A percentile compares a stretch with the other conserved stretches of the same genome.
Conservation (phyloP, 768 basidiomycete species). For the Artomyces pyxidatus region DNA sequence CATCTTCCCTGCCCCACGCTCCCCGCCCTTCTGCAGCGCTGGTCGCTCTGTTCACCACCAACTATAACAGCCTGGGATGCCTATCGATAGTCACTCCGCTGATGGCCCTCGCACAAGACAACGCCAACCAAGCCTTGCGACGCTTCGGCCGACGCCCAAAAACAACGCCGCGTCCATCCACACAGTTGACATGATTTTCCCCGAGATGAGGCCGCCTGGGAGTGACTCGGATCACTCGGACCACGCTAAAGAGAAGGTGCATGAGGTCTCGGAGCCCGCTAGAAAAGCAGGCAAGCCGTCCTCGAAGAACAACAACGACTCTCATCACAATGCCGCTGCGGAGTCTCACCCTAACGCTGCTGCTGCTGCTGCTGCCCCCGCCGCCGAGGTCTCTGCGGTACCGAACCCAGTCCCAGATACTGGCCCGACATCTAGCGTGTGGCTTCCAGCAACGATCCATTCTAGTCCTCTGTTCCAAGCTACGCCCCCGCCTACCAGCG, state of each 20-base stretch:
- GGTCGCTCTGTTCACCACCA: background rate
- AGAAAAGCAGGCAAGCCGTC: constrained; percentile 1
- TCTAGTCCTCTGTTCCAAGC: constrained; percentile 21
- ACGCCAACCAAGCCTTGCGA: constrained; percentile 8
- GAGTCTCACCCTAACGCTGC: background rate
- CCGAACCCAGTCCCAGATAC: constrained; percentile 45
- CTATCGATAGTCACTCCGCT: background rate
- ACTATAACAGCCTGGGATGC: background rate
- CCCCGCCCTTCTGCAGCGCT: background rate
- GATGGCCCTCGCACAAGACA: constrained; percentile 3
- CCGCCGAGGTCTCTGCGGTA: constrained; percentile 30
- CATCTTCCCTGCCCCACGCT: background rate
- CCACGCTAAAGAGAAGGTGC: too few species aligned
- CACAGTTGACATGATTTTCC: constrained; percentile 9
- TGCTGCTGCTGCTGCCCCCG: constrained; percentile 10
- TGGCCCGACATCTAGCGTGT: constrained; percentile 15
- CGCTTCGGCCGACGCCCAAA: constrained; percentile 1
- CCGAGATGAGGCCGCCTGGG: too few species aligned
- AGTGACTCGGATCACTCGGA: too few species aligned
- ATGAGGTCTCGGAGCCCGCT: too few species aligned
- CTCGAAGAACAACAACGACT: constrained; percentile 6
- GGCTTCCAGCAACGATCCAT: constrained; percentile 12
- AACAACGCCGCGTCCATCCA: constrained; percentile 3
- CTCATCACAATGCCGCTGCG: background rate
- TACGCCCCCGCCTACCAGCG: constrained; percentile 1